These are phyloP conservation scores for Neurospora sp. DNA, from an alignment of 2,329 filamentous ascomycete species.

Conservation along the genomic window DNA sequence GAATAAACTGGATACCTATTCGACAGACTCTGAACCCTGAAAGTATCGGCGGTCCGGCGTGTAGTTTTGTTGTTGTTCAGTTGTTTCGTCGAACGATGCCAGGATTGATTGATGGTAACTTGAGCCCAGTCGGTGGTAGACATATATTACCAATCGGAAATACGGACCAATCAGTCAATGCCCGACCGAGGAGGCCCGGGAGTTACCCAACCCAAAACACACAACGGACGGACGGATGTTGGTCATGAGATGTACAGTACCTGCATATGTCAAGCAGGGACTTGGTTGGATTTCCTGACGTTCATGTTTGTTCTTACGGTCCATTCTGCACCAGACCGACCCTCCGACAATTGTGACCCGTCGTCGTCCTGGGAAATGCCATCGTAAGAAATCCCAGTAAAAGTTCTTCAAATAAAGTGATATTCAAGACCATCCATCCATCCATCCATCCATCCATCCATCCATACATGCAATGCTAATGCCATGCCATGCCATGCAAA, in stretches of 20 bases:
- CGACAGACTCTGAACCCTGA: background rate
- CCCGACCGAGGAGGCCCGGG: background rate
- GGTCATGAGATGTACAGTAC: background rate
- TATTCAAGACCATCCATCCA: background rate
- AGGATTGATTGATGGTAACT: too few relatives aligned
- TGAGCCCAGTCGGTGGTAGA: background rate
- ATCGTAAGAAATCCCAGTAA: background rate
- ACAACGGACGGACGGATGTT: background rate
- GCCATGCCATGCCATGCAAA: background rate
- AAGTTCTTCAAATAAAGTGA: background rate
- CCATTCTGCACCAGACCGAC: background rate
- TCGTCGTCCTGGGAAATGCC: background rate
- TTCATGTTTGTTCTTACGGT: background rate
- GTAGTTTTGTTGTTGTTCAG: background rate
- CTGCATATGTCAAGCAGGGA: background rate
- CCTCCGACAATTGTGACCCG: too few relatives aligned
- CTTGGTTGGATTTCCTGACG: background rate
- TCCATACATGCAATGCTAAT: background rate
- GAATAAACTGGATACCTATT: background rate
- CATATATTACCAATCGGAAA: background rate
- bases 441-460: background rate
- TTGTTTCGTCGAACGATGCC: too few relatives aligned
- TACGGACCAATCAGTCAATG: background rate
- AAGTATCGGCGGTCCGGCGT: background rate
- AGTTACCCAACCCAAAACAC: background rate